Conservation (phyloP, 1,284 basidiomycete species). For the Takashimella tepidaria region DNA sequence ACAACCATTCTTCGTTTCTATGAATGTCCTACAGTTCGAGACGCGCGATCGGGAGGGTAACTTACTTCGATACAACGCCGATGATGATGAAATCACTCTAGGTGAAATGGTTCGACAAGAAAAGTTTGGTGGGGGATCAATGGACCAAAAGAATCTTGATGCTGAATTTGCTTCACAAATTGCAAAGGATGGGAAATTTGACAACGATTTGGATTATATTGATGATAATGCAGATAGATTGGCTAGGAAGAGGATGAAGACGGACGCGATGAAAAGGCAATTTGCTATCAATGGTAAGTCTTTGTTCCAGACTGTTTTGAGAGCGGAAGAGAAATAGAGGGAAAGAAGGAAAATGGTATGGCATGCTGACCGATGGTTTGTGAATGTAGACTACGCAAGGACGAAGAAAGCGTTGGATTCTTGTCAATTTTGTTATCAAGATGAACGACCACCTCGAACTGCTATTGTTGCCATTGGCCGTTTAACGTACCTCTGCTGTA, state of each 20-base stretch:
- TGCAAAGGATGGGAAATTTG: slow-evolving; percentile 76
- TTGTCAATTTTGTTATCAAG: slow-evolving; percentile 83
- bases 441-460: slow-evolving; percentile 66
- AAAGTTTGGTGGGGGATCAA: slow-evolving; percentile 76
- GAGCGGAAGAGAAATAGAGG: too few species aligned
- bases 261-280: slow-evolving; percentile 90
- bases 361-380: neutral
- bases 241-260: slow-evolving; percentile 87
- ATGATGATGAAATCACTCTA: slow-evolving; percentile 80
- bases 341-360: too few species aligned
- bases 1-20: too few species aligned
- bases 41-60: slow-evolving; percentile 88
- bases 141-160: slow-evolving; percentile 87
- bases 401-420: slow-evolving; percentile 84
- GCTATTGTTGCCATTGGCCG: slow-evolving; percentile 87
- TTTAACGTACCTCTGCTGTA: slow-evolving; percentile 80
- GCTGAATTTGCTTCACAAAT: slow-evolving; percentile 83
- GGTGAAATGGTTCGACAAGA: slow-evolving; percentile 92
- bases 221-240: slow-evolving; percentile 94
- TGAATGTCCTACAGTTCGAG: slow-evolving; percentile 58
- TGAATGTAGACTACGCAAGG: slow-evolving; percentile 72
- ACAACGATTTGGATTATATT: slow-evolving; percentile 87
- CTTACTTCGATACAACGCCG: slow-evolving; percentile 72
- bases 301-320: neutral
- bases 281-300: slow-evolving; percentile 86